Conservation (phyloP, 345 rosid genomes). For the Euphorbia lathyris region DNA sequence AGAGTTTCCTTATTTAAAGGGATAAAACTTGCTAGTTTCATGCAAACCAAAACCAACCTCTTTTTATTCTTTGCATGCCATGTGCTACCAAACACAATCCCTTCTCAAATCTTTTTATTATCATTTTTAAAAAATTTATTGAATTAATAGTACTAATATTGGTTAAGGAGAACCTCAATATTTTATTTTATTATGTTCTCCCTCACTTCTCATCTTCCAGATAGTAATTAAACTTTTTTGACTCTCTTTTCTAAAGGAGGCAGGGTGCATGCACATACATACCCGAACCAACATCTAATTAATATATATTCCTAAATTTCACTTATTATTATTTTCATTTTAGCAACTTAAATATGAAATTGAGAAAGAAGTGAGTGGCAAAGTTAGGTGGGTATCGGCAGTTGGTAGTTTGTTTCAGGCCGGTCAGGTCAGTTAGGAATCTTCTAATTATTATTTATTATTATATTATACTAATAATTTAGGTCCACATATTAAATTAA, state of each 20-base stretch:
- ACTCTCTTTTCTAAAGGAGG: neutral
- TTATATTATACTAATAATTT: neutral
- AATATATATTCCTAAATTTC: no score
- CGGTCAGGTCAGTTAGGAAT: slow-evolving; percentile 25
- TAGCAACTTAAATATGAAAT: no score
- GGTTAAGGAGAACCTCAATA: neutral
- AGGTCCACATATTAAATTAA: slow-evolving; percentile 4
- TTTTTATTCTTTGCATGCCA: slow-evolving; percentile 19
- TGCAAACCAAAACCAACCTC: no score
- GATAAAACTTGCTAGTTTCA: no score
- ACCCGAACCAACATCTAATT: no score
- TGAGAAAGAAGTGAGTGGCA: neutral
- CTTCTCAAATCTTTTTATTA: neutral
- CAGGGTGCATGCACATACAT: slow-evolving; percentile 17
- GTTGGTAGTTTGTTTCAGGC: slow-evolving; percentile 33
- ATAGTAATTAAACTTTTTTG: neutral
- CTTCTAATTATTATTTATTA: slow-evolving; percentile 11
- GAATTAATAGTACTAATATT: neutral
- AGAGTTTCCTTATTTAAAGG: neutral
- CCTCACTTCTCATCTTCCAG: neutral
- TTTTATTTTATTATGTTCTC: neutral
- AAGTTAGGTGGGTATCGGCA: slow-evolving; percentile 30
- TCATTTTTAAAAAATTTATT: neutral
- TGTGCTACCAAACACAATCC: slow-evolving; percentile 24
- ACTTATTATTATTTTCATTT: no score